Percentiles rank a stretch among this genome's conserved stretches.
These are phyloP conservation scores for Sphaceloma murrayae DNA, from an alignment of 2,329 filamentous ascomycete genomes.

Conservation along the genomic window DNA sequence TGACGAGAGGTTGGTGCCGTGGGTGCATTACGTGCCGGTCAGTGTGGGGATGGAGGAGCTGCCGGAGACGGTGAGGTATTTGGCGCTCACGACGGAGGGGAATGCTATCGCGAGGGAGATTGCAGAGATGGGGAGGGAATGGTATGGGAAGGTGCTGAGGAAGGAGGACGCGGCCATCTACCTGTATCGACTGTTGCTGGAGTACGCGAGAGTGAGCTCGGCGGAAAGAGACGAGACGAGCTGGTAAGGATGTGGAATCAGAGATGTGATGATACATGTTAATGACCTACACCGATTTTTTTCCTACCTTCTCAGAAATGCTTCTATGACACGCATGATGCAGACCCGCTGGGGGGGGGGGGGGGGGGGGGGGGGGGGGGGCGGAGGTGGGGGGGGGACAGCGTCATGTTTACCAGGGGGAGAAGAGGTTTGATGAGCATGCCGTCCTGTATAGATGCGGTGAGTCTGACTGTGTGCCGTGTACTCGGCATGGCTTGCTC, in stretches of 20 bases:
- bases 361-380: too few relatives aligned
- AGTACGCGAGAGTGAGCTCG: conserved; percentile 63
- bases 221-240: conserved; percentile 42
- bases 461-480: too few relatives aligned
- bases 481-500: too few relatives aligned
- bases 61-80: conserved; percentile 42
- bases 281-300: background rate
- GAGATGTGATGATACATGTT: too few relatives aligned
- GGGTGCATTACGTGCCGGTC: conserved; percentile 50
- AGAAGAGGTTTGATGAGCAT: too few relatives aligned
- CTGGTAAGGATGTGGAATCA: too few relatives aligned
- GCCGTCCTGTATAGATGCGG: too few relatives aligned
- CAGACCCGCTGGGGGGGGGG: too few relatives aligned
- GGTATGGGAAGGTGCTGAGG: conserved; percentile 19
- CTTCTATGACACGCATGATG: too few relatives aligned
- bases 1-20: conserved; percentile 46
- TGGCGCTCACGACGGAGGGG: conserved; percentile 28
- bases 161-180: conserved; percentile 57
- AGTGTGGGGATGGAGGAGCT: conserved; percentile 43
- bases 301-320: background rate
- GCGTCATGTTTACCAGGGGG: too few relatives aligned
- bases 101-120: conserved; percentile 18
- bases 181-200: conserved; percentile 64
- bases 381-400: too few relatives aligned
- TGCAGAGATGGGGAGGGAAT: conserved; percentile 19